Base-by-base conservation (phyloP, 1,284 basidiomycete genomes). In the Thecaphora thlaspeos region DNA sequence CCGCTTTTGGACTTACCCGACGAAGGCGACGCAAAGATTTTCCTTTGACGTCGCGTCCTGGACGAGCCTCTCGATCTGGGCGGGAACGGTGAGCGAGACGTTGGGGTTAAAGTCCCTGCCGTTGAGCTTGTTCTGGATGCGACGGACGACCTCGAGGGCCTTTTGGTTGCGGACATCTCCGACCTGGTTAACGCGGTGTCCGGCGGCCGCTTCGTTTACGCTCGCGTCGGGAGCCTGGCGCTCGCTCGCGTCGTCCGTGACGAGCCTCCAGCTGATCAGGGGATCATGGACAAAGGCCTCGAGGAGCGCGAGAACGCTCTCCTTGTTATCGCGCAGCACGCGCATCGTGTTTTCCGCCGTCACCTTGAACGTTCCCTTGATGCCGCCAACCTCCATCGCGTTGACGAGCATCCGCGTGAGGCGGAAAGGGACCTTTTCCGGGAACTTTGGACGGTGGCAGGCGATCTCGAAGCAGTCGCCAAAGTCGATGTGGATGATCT, bases 341-440 rank as follows among this genome's bases (percentile, higher is more conserved):
- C 86, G 84, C 95, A 99, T 98, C 36, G 91, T 91, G 69, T 94
- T 94, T 77, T 97, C 93, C 81, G 91, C 95, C 11, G 91, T 94
- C 68, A 88, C 88, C 73, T 90, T 86, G 84, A 94, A 99, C 71
- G 91, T 95, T 36, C 95, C 95, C 75, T 96, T 91, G 68, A 98
- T 94, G 18, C 95, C 95, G 61, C 84, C 77, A 60, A 91, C 91
- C 84, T 99, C 95, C 95, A 99, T 98, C 2, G 95, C 95, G 78
- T 96, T 91, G 26, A 92, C 95, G 54, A 99, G 83, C 95, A 99
- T 98, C 65, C 95, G 84, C 12, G 95, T 99, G 62, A 99, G 83
- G 43, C 95, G 86, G 87, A 99, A 99, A 0, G 95, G 95, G 48
- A 99, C 92, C 79, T 90, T 95, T 81, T 99, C 95, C 0, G 95